Conservation (phyloP, 2,329 filamentous ascomycete species). For the Aspergillus fumigatiaffinis region DNA sequence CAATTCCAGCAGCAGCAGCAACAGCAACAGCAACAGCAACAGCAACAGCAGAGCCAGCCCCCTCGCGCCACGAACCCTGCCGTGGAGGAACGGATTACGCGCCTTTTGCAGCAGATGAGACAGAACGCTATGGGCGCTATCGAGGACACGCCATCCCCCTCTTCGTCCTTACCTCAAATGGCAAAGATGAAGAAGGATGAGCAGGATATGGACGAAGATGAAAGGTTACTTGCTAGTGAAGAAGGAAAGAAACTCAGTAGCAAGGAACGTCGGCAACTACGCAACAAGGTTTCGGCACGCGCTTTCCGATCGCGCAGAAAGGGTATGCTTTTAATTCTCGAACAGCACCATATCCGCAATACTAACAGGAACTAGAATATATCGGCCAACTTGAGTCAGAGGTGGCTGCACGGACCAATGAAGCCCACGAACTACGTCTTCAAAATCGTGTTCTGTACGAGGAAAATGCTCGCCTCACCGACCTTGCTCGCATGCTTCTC, state of each 20-base stretch:
- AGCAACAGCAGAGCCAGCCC: conserved; percentile 27
- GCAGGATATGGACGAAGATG: conserved; percentile 98
- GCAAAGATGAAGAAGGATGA: conserved; percentile 83
- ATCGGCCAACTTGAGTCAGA: conserved; percentile 91
- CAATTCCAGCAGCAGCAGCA: neutral
- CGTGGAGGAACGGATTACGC: conserved; percentile 89
- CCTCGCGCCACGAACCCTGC: conserved; percentile 57
- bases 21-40: conserved; percentile 21
- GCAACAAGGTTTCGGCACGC: conserved; percentile 97
- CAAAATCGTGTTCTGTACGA: conserved; percentile 80
- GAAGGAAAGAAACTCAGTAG: conserved; percentile 99
- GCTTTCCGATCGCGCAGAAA: conserved; percentile 98
- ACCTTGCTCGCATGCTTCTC: conserved; percentile 76
- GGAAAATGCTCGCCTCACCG: conserved; percentile 76
- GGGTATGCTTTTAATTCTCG: conserved; percentile 56
- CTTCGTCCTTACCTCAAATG: conserved; percentile 57
- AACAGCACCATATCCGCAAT: neutral
- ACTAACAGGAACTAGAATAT: conserved; percentile 73
- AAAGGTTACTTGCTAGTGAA: conserved; percentile 87
- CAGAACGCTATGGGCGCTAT: conserved; percentile 60
- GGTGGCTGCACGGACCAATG: conserved; percentile 76
- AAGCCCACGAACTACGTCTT: conserved; percentile 73
- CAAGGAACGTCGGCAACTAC: conserved; percentile 93
- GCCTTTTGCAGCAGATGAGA: conserved; percentile 88
- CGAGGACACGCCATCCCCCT: conserved; percentile 41